Base-by-base conservation (phyloP, 2,329 filamentous ascomycete genomes). In the Fusarium nisikadoi region DNA sequence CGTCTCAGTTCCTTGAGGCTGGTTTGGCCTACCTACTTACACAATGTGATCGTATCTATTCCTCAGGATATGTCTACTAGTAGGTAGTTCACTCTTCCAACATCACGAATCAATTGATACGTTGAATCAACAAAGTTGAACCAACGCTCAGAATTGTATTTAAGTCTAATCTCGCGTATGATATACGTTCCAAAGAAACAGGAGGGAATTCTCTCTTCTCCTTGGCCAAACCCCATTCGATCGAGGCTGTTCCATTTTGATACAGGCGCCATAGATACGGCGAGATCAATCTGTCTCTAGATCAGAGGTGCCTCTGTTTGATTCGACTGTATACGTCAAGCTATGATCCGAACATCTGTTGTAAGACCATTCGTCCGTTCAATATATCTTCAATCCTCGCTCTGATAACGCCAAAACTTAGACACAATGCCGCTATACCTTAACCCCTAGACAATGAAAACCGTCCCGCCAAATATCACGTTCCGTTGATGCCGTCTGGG, bases 351-450 rank as follows among this genome's bases (percentile, higher is more conserved):
- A 41, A 39, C 49, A 53, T 53, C 49, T 39, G 33, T 17, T 41
- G 35, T 39, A 36, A 53, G 35, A 53, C 49, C 49, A 41, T 41
- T 29, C 25, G 38, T 57, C 71, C 59, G 60, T 63, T 63, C 54
- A 66, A 70, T 68, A 73, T 67, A 65, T 71, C 62, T 59, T 74
- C 49, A 54, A 71, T 58, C 58, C 52, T 59, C 62, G 59, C 55
- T 53, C 62, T 69, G 56, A 73, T 60, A 73, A 73, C 68, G 71
- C 71, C 66, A 60, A 72, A 72, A 68, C 67, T 71, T 69, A 69
- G 71, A 66, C 56, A 69, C 59, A 71, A 72, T 55, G 49, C 50
- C 66, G 52, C 45, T 54, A 56, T 41, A 61, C 54, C 46, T 57
- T 62, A 39, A 61, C 38, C 46, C 45, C 38, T 53, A 47, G 38